phyloP scores from a whole-genome alignment of 768 basidiomycete species.

The Obba rivulosa region DNA sequence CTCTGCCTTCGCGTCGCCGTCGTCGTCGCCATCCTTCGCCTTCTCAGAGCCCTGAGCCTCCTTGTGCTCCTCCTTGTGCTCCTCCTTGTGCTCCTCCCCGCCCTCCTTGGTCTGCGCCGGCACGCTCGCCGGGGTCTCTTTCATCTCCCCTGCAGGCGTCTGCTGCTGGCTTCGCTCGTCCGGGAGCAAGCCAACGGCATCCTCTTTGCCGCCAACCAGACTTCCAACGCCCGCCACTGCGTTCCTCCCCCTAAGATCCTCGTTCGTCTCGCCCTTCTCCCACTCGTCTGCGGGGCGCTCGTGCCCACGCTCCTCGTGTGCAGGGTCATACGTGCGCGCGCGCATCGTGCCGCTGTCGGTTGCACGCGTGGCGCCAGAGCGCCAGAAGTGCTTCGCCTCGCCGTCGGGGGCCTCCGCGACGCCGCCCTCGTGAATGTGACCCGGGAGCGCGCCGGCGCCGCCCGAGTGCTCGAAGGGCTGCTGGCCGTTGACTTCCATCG shows the following conservation, averaged over 20 bases:
- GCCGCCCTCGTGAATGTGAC: slow-evolving; percentile 11
- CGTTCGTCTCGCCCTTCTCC: slow-evolving; percentile 1
- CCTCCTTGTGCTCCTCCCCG: neutral
- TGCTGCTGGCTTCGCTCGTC: slow-evolving; percentile 27
- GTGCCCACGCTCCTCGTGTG: too few species aligned
- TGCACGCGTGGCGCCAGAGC: slow-evolving; percentile 8
- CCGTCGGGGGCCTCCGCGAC: slow-evolving; percentile 20
- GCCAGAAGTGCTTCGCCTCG: too few species aligned
- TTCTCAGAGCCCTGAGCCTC: too few species aligned
- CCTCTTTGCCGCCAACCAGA: slow-evolving; percentile 41
- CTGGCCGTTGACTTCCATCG: slow-evolving; percentile 11
- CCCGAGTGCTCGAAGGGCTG: slow-evolving; percentile 11
- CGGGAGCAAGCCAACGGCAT: slow-evolving; percentile 42
- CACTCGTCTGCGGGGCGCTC: too few species aligned
- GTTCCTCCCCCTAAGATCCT: slow-evolving; percentile 10
- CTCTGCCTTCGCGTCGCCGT: too few species aligned
- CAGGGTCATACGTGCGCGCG: too few species aligned
- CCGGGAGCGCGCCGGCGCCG: slow-evolving; percentile 20
- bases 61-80: neutral
- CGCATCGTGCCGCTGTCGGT: too few species aligned
- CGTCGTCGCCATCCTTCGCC: neutral
- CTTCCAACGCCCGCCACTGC: slow-evolving; percentile 37
- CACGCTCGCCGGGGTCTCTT: neutral
- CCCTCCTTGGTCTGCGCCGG: slow-evolving; percentile 1
- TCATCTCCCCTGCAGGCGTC: neutral